These are phyloP conservation scores for Podaxis rugospora DNA, from an alignment of 768 basidiomycete species.

Conservation along the genomic window DNA sequence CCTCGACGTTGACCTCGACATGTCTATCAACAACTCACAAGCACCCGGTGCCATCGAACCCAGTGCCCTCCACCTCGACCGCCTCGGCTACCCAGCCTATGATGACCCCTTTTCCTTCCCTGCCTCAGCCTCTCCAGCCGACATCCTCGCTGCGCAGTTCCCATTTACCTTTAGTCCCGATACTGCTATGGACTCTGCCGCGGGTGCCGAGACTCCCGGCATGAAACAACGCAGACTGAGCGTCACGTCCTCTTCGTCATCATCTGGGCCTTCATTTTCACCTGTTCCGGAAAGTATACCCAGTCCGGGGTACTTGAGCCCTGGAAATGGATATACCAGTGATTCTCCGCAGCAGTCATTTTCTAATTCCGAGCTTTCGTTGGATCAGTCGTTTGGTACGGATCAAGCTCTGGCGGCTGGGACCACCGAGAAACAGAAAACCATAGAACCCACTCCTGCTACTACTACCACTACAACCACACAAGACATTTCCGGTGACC, in stretches of 20 bases:
- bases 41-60: slow-evolving; percentile 60
- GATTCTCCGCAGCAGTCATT: slow-evolving; percentile 19
- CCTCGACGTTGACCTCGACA: slow-evolving; percentile 52
- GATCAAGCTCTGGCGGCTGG: no score
- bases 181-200: slow-evolving; percentile 18
- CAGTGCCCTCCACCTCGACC: slow-evolving; percentile 49
- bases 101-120: slow-evolving; percentile 20
- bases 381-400: background rate
- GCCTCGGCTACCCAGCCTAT: slow-evolving; percentile 22
- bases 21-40: background rate
- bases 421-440: no score
- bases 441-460: slow-evolving; percentile 11
- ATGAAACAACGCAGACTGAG: slow-evolving; percentile 41
- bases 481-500: slow-evolving; percentile 18
- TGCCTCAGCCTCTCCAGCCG: slow-evolving; percentile 17
- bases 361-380: background rate
- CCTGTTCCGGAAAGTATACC: slow-evolving; percentile 38
- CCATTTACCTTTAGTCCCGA: slow-evolving; percentile 37
- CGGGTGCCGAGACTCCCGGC: slow-evolving; percentile 22
- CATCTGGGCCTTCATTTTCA: slow-evolving; percentile 51
- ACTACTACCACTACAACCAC: background rate
- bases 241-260: slow-evolving; percentile 50
- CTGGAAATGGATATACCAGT: slow-evolving; percentile 16
- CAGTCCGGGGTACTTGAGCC: slow-evolving; percentile 15
- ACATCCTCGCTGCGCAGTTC: slow-evolving; percentile 25